phyloP scores from a whole-genome alignment of 1,139 yeast species.

The Groenewaldozyma sp. region DNA sequence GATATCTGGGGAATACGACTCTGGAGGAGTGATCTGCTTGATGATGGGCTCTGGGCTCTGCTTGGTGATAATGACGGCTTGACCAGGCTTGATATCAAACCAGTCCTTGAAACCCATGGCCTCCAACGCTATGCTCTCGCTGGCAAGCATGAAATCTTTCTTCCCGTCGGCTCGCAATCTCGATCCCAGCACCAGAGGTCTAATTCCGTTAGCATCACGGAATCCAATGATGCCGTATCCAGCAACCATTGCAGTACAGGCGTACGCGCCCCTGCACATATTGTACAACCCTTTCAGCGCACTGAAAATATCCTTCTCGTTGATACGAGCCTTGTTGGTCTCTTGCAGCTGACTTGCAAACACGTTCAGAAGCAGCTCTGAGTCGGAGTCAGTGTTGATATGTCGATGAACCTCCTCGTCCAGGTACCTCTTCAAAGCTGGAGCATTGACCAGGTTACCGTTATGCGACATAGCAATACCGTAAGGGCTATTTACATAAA shows the following conservation, averaged over 20 bases:
- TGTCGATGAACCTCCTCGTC: constrained; percentile 96
- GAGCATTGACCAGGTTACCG: constrained; percentile 88
- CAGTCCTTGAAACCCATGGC: constrained; percentile 83
- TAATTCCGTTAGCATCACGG: constrained; percentile 93
- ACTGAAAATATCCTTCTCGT: constrained; percentile 76
- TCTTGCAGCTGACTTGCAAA: constrained; percentile 90
- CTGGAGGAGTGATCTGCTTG: constrained; percentile 75
- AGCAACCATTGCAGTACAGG: constrained; percentile 90
- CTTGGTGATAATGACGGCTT: constrained; percentile 88
- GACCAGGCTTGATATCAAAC: constrained; percentile 86
- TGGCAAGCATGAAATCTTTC: constrained; percentile 89
- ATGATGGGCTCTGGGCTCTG: constrained; percentile 62
- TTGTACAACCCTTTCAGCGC: constrained; percentile 79
- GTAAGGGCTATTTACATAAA: constrained; percentile 93
- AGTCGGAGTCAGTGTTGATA: constrained; percentile 92
- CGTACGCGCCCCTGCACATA: constrained; percentile 87
- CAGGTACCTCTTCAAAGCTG: constrained; percentile 62
- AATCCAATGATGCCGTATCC: constrained; percentile 94
- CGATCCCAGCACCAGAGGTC: constrained; percentile 84
- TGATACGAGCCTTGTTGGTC: constrained; percentile 87
- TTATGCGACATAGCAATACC: constrained; percentile 88
- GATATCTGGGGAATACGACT: constrained; percentile 83
- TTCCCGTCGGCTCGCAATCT: constrained; percentile 59
- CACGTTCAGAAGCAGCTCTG: constrained; percentile 78
- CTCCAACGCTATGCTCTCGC: constrained; percentile 88